These are phyloP conservation scores for Aspergillus novoparasiticus DNA, from an alignment of 2,329 filamentous ascomycete genomes.

Conservation along the genomic window DNA sequence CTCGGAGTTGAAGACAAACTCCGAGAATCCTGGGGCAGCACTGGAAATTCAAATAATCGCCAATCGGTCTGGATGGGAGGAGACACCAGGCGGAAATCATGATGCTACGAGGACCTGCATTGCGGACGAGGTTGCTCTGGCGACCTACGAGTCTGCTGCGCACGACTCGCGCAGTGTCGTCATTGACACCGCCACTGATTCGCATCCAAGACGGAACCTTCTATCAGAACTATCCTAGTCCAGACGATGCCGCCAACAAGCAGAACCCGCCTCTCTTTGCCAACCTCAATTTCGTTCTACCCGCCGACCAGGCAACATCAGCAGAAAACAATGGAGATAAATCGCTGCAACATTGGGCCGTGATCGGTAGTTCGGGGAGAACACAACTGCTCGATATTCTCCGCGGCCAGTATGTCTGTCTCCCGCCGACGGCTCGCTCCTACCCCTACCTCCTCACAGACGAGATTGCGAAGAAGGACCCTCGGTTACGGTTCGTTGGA, in stretches of 20 bases:
- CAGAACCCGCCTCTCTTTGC: constrained; percentile 74
- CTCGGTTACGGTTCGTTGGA: constrained; percentile 58
- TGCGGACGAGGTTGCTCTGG: neutral
- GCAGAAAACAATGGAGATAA: constrained; percentile 9
- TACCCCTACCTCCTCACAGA: constrained; percentile 76
- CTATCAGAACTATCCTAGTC: constrained; percentile 72
- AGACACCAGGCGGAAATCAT: neutral
- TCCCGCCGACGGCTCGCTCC: constrained; percentile 73
- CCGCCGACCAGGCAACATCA: constrained; percentile 45
- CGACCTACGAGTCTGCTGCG: constrained; percentile 6
- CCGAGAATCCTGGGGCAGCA: neutral
- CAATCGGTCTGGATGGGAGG: neutral
- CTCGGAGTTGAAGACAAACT: neutral
- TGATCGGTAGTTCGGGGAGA: constrained; percentile 79
- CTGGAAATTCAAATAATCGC: constrained; percentile 1
- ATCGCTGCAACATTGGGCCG: constrained; percentile 70
- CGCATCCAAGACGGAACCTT: constrained; percentile 79
- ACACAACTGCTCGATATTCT: constrained; percentile 82
- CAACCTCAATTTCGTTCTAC: constrained; percentile 69
- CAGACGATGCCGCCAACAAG: constrained; percentile 43
- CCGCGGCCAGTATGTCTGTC: constrained; percentile 71
- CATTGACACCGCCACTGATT: constrained; percentile 59
- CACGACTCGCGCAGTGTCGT: constrained; percentile 19
- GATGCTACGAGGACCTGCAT: neutral
- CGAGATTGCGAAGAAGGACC: constrained; percentile 56